Base-by-base conservation (phyloP, 176 grass and related monocot species). In the Oryza meridionalis region DNA sequence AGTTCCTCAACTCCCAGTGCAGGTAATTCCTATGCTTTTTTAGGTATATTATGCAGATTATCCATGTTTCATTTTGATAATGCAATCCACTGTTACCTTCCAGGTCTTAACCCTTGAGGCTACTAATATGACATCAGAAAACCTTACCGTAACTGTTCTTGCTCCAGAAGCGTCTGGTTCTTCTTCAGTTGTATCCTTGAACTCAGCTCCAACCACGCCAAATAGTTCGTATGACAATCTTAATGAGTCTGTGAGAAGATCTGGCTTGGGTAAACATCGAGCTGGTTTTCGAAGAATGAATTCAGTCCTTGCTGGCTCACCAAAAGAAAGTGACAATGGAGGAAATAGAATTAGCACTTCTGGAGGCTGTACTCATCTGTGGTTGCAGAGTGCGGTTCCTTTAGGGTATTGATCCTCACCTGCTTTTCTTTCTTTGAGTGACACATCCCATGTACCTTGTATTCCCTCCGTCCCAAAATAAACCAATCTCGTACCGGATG, bases 41-140 rank as follows among this genome's bases (percentile, higher is more conserved):
- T 33, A 62, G 21, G 58, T 62, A 21, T 61, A 67, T 38, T 70
- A 33, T 35, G 75, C 35, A 69, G 74, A 24, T 73, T 31, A 38
- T 55, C 11, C 67, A 63, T 89, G 17, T 59, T 29, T 80, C 35
- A 72, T 59, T 84, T 78, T 73, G 15, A 47, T 44, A 66, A 31
- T 71, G 29, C 29, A 19, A 27, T 51, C 44, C 72, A 14, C 69
- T 44, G 27, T 72, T 80, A 43, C 69, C n/a, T 84, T 88, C 72
- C 91, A 99, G 96, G 93, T 99, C 68, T 89, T 99, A 88, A 99
- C 96, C 22, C 91, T 99, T 14, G 90, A 94, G 90, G 96, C 96
- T 85, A 94, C 96, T 64, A 99, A 99, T 92, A 87, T 96, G 80
- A 92, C 96, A 59, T 81, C 83, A 14, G 91, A 99, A 86, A 94